Conservation (phyloP, 2,329 filamentous ascomycete species). For the Penicillium concentricum region DNA sequence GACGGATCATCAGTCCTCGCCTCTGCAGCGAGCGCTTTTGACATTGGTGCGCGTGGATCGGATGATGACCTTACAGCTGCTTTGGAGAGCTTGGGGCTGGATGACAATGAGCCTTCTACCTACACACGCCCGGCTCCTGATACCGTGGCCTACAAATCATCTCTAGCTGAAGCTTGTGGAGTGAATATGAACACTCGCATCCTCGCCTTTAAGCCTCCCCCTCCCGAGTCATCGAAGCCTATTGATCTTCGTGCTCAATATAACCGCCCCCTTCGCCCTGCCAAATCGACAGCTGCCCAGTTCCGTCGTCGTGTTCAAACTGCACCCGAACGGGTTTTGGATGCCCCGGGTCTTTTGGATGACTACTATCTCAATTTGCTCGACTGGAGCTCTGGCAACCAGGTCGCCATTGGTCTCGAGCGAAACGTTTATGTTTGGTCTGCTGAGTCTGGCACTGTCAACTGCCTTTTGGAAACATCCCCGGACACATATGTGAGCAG, state of each 20-base stretch:
- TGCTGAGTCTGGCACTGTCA: constrained; percentile 86
- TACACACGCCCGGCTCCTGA: constrained; percentile 82
- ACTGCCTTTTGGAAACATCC: constrained; percentile 80
- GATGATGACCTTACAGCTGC: constrained; percentile 76
- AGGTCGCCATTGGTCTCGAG: constrained; percentile 96
- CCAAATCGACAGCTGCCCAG: constrained; percentile 72
- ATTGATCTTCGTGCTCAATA: constrained; percentile 97
- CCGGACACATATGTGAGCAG: constrained; percentile 95
- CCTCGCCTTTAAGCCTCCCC: constrained; percentile 94
- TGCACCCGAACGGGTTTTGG: constrained; percentile 90
- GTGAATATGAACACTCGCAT: constrained; percentile 93
- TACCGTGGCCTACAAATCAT: constrained; percentile 86
- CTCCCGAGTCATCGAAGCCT: constrained; percentile 97
- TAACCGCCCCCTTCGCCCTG: constrained; percentile 87
- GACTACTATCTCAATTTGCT: constrained; percentile 99
- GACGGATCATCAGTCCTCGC: constrained; percentile 77
- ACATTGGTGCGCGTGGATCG: constrained; percentile 59
- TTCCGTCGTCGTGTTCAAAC: constrained; percentile 90
- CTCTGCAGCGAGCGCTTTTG: constrained; percentile 67
- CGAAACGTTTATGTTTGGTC: constrained; percentile 99
- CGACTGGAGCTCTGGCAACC: constrained; percentile 97
- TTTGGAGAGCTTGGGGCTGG: constrained; percentile 75
- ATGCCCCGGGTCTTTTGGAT: constrained; percentile 92
- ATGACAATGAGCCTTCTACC: constrained; percentile 65
- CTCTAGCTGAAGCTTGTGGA: constrained; percentile 84